Conservation (phyloP, 306 rosid genomes). For the Hippophae gyantsensis region DNA sequence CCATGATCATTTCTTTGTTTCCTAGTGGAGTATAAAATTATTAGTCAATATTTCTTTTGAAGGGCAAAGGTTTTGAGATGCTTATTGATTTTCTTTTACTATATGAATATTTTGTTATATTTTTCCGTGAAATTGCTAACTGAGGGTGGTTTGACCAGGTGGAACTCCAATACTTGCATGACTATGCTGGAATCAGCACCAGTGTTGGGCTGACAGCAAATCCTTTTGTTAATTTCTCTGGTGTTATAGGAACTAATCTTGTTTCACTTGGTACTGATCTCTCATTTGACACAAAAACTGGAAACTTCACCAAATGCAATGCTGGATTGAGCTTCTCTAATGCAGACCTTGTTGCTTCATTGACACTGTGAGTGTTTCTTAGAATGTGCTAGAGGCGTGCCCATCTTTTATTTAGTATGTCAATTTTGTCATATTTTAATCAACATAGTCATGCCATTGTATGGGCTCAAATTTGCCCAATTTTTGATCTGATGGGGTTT, state of each 20-base stretch:
- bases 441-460: no score
- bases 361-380: constrained; percentile 51
- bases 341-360: constrained; percentile 54
- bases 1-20: no score
- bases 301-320: constrained; percentile 55
- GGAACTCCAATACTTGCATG: constrained; percentile 75
- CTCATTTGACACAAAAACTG: constrained; percentile 59
- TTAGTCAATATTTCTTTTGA: no score
- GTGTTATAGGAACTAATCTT: constrained; percentile 61
- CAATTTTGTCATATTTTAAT: not conserved
- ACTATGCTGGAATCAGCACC: constrained; percentile 65
- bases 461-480: no score
- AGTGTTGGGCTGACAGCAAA: constrained; percentile 18
- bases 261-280: constrained; percentile 67
- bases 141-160: constrained; percentile 39
- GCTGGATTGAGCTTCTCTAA: constrained; percentile 60
- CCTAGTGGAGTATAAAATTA: no score
- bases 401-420: not conserved
- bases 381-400: not conserved
- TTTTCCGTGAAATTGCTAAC: constrained; percentile 2
- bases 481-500: no score
- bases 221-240: constrained; percentile 71
- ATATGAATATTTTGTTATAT: not conserved
- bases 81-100: not conserved
- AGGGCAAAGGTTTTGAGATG: not conserved